Percentiles rank a stretch among this genome's conserved stretches.
phyloP scores from a whole-genome alignment of 129 eudicot species.

The Kitagawia praeruptora region DNA sequence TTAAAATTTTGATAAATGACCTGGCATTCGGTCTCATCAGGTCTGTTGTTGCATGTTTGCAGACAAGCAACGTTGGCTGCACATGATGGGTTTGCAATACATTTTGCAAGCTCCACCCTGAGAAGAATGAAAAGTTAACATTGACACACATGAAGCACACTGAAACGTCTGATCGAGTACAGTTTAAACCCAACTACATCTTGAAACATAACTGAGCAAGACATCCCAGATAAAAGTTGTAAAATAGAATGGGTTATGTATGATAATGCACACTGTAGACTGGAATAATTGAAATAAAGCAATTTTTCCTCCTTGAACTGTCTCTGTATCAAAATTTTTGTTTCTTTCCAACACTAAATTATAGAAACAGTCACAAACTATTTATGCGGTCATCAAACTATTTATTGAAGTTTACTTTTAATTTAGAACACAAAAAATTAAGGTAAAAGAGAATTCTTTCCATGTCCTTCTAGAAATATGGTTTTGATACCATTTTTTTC shows the following conservation, averaged over 20 bases:
- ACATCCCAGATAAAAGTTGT: not conserved
- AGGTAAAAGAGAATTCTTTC: too few species aligned
- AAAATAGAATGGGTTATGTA: too few species aligned
- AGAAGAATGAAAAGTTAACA: conserved; percentile 2
- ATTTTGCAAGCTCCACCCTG: conserved; percentile 90
- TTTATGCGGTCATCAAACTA: too few species aligned
- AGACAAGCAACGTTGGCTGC: conserved; percentile 97
- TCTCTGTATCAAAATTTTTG: too few species aligned
- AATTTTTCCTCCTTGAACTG: too few species aligned
- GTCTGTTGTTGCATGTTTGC: conserved; percentile 89
- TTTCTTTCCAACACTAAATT: too few species aligned
- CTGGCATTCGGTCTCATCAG: conserved; percentile 97
- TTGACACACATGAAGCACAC: not conserved
- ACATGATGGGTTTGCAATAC: conserved; percentile 90
- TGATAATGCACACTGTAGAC: too few species aligned
- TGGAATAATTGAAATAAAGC: too few species aligned
- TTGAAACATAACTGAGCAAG: not conserved
- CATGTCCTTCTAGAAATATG: not conserved
- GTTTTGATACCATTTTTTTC: not conserved
- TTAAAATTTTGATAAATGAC: conserved; percentile 22
- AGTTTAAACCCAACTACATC: not conserved
- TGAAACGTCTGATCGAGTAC: not conserved
- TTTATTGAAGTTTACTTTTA: too few species aligned
- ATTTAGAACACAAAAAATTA: too few species aligned
- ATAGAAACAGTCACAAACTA: too few species aligned